Evolutionary conservation across 2,329 filamentous ascomycete species (phyloP).

Genomic region (Colletotrichum sp.): DNA sequence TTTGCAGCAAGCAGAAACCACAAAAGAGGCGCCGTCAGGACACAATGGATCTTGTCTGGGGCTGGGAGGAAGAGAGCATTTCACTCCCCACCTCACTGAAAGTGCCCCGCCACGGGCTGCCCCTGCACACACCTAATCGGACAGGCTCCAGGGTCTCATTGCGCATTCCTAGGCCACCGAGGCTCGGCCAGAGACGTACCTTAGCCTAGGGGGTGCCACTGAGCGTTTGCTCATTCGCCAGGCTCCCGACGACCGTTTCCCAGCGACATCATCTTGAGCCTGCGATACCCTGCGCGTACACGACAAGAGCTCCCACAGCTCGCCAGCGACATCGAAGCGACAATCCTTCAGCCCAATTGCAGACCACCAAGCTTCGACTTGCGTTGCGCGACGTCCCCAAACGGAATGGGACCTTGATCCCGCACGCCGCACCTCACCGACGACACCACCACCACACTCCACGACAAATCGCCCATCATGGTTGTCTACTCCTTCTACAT

Average conservation of each 20-base stretch:
- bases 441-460: background rate
- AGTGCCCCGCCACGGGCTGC: background rate
- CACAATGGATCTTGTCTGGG: background rate
- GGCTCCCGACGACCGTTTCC: background rate
- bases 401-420: constrained; percentile 9
- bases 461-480: constrained; percentile 64
- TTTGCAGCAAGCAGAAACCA: background rate
- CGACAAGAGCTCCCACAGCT: background rate
- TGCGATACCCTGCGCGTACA: background rate
- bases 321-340: background rate
- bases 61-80: background rate
- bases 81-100: background rate
- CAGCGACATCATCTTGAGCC: background rate
- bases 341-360: background rate
- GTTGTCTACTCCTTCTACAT: constrained; percentile 98
- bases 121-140: background rate
- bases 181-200: background rate
- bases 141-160: constrained; percentile 5
- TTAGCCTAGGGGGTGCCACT: constrained; percentile 6
- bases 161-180: background rate
- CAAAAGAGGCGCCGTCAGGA: background rate
- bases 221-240: background rate
- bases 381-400: background rate
- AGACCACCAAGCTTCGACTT: background rate
- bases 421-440: background rate